These are phyloP conservation scores for Mucor racemosus DNA, from an alignment of 371 early-diverging fungal species.

Conservation along the genomic window DNA sequence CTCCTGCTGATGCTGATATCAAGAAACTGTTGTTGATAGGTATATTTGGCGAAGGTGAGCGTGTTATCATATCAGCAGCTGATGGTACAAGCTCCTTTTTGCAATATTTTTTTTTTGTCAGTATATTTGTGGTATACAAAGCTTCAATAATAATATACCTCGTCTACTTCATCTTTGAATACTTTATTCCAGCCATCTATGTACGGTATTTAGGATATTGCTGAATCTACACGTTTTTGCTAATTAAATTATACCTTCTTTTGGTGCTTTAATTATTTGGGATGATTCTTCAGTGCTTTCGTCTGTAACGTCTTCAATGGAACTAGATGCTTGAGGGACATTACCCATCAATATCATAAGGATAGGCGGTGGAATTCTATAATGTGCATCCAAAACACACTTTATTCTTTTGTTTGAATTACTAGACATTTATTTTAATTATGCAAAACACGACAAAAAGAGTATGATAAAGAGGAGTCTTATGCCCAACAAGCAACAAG, in stretches of 20 bases:
- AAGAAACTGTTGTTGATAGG: slow-evolving; percentile 37
- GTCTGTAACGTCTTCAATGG: slow-evolving; percentile 45
- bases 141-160: slow-evolving; percentile 15
- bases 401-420: slow-evolving; percentile 22
- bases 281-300: slow-evolving; percentile 30
- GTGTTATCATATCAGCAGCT: slow-evolving; percentile 24
- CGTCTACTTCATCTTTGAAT: slow-evolving; percentile 51
- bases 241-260: slow-evolving; percentile 20
- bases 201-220: background rate
- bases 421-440: background rate
- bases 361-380: slow-evolving; percentile 48
- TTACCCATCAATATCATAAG: slow-evolving; percentile 50
- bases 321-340: slow-evolving; percentile 47
- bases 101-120: background rate
- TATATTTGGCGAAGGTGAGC: slow-evolving; percentile 30
- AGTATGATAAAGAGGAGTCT: background rate
- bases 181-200: slow-evolving; percentile 53
- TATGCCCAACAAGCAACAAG: background rate
- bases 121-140: background rate
- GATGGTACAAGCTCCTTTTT: slow-evolving; percentile 17
- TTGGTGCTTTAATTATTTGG: slow-evolving; percentile 20
- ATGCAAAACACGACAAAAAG: background rate
- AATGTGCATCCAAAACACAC: slow-evolving; percentile 45
- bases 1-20: slow-evolving; percentile 46
- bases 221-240: too few relatives aligned